phyloP scores from a whole-genome alignment of 2,329 filamentous ascomycete species.

The Alternaria conjuncta region DNA sequence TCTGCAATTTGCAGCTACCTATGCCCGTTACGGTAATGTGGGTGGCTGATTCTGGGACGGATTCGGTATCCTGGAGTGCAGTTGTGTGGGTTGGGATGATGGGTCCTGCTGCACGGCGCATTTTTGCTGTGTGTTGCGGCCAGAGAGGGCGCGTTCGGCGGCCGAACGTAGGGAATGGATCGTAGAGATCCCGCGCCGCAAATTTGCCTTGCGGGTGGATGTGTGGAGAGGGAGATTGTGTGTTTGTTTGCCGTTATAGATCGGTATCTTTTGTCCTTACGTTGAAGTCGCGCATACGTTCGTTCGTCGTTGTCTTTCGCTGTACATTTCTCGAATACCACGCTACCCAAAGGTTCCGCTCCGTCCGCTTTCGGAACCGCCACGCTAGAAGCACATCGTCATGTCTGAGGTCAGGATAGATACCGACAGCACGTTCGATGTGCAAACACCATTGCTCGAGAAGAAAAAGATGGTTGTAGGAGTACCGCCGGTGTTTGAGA shows the following conservation, averaged over 20 bases:
- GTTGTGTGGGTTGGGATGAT: background rate
- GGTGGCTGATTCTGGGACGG: constrained; percentile 3
- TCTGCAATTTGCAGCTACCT: background rate
- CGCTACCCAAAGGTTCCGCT: constrained; percentile 16
- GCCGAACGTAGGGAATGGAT: background rate
- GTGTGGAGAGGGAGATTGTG: background rate
- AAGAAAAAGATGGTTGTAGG: constrained; percentile 49
- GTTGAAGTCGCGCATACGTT: background rate
- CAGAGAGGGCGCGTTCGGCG: constrained; percentile 1
- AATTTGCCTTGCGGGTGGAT: background rate
- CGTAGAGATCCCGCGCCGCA: constrained; percentile 1
- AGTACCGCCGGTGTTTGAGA: constrained; percentile 46
- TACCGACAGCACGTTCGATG: constrained; percentile 28
- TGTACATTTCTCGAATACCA: background rate
- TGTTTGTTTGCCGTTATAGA: background rate
- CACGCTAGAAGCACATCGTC: constrained; percentile 19
- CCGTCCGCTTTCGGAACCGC: constrained; percentile 11
- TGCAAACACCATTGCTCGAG: constrained; percentile 43
- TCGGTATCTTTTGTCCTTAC: background rate
- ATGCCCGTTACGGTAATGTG: constrained; percentile 11
- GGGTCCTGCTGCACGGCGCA: constrained; percentile 6
- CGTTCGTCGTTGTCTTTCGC: background rate
- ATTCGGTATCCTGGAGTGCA: constrained; percentile 7
- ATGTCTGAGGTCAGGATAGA: constrained; percentile 23
- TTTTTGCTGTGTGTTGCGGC: constrained; percentile 2